Evolutionary conservation across 148 eudicot genomes (phyloP), one percentile per base, ranked within the genome.

Genomic region (Nepenthes gracilis): DNA sequence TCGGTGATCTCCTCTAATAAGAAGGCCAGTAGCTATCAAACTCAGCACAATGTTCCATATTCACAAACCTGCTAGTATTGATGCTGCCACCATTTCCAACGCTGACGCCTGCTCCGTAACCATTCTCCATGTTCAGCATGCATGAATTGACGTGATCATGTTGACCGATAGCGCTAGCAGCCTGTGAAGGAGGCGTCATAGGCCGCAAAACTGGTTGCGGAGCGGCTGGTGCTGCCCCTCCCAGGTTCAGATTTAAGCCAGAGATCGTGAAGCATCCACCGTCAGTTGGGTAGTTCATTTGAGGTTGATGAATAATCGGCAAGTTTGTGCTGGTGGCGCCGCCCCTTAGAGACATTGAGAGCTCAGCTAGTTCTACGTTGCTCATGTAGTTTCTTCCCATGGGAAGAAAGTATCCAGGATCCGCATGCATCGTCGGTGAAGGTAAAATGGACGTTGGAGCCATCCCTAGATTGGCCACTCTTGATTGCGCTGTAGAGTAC

Each of bases 11-110:
- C 59, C 56, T 47, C 67, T 71, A 85, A 67, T 85, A 85, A 23
- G 84, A 52, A 69, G 86, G 73, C 96, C 96, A 88, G 61, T 85
- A 88, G 52, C 73, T 76, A 59, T 83, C 96, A 47, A 81, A 75
- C 50, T 88, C 96, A 63, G 65, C 83, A 64, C 90, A 79, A 43
- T 78, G 78, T 33, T 81, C 88, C 77, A 85, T 82, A 23, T 23
- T 23, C 23, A 23, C 23, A 70, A 53, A 81, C 74, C 89, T 75
- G 15, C 7, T 54, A 54, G 23, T 23, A 23, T 23, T 23, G 23
- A 23, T 23, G 23, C 53, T 68, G 43, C 56, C 70, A 49, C 61
- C 64, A 47, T 62, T 73, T n/a, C 69, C 78, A 48, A 68, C 63
- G 58, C 62, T 76, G 72, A 75, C 64, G 4, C 69, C 59, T 12